Base-by-base conservation (phyloP, 2,329 filamentous ascomycete species). In the Neonectria faginata region DNA sequence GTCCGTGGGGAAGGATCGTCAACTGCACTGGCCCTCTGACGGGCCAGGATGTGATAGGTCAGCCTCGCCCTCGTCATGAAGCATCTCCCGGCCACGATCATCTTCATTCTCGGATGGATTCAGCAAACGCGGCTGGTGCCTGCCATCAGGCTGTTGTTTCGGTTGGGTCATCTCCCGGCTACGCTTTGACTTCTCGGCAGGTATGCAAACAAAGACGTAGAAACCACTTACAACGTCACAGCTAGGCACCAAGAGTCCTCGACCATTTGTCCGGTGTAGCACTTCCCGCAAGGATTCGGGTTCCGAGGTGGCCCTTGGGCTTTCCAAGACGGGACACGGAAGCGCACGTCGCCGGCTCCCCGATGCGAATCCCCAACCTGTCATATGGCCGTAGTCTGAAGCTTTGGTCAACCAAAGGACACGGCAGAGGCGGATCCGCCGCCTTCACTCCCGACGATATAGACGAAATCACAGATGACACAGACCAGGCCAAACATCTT, bases 1-100 rank as follows among this genome's bases (percentile, higher is more conserved):
- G 45, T 16, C 8, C 25, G 45, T 58, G 45, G 56, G 33, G 41
- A 31, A 50, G 36, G n/a, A 11, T n/a, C 51, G 10, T 22, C 9
- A n/a, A 16, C 42, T 60, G 45, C 44, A 57, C 54, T 56, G 60
- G 47, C 53, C 54, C 20, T 33, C 39, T 52, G n/a, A 22, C 29
- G 54, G n/a, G 41, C 36, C 39, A 3, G 25, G 27, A 27, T 27
- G 39, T 42, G 39, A 42, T 18, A 20, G 16, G 39, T 5, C 18
- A 18, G 39, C 29, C 48, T 51, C 48, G 6, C 4, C 31, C 27
- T 50, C 27, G 27, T 31, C 27, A 50, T 18, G 25, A n/a, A 31
- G 16, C 8, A 20, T 50, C 14, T 31, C 16, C 47, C 27, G 11
- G 25, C 25, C 16, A 31, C 47, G 14, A 12, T 10, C 3, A 50